Evolutionary conservation across 139 green algal genomes (phyloP), one percentile per base, ranked within the genome.

Genomic region (Auxenochlorella pyrenoidosa): DNA sequence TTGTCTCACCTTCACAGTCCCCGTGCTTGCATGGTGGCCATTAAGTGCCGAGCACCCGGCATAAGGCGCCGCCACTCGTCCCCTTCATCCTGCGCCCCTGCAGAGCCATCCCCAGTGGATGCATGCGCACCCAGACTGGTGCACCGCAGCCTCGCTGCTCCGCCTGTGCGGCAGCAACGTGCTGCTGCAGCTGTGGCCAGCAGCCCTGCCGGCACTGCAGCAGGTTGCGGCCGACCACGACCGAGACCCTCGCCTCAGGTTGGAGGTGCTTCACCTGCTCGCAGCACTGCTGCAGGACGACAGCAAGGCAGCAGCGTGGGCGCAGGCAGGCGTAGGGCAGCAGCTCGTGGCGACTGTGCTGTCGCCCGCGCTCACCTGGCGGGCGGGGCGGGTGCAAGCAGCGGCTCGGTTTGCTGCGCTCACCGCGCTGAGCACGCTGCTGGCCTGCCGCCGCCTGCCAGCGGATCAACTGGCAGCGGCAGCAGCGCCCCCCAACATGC

Each of bases 341-440:
- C 44, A 51, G 8, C 47, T 95, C 41, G 84, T 97, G 15, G 18
- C 59, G 0, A 41, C 93, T 0, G 41, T 96, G 66, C 90, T 98
- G 32, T 77, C 95, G 71, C 95, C 96, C 36, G 87, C 93, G 15
- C 82, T 95, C n/a, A 90, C 95, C 26, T 98, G 96, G 96, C 85
- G 90, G 0, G 96, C 93, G 2, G 96, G 96, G 63, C 96, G 96
- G 76, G 89, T 88, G 34, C 92, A 94, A 26, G 94, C 95, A 10
- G 94, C 95, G 0, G 91, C 95, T 24, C 94, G 95, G 12, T 96
- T 94, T 89, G 89, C 90, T 4, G 91, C 94, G 3, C 90, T 97
- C 19, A 93, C 91, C 18, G 92, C 94, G 0, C 60, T 96, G 10
- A 92, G 89, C 66, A 95, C 92, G 0, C 4, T 95, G 72, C 85